Conservation (phyloP, 2,329 filamentous ascomycete genomes). For the Thielaviopsis musarum region DNA sequence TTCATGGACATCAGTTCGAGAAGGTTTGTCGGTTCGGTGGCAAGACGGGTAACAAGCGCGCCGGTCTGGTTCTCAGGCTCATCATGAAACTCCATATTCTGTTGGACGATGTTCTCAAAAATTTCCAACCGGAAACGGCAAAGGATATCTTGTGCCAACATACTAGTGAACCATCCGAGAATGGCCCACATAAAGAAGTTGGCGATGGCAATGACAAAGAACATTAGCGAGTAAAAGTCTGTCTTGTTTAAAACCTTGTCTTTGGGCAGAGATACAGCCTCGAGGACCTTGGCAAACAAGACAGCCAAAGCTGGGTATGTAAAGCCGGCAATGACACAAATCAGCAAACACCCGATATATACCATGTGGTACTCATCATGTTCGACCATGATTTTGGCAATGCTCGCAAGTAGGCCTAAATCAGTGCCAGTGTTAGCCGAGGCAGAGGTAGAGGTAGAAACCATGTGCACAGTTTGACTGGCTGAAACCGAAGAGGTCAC, state of each 20-base stretch:
- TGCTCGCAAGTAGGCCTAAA: neutral
- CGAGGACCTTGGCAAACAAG: slow-evolving; percentile 24
- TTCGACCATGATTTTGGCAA: slow-evolving; percentile 4
- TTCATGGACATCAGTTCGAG: slow-evolving; percentile 35
- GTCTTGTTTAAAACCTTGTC: slow-evolving; percentile 19
- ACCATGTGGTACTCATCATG: neutral
- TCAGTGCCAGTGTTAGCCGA: neutral
- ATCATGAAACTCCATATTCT: slow-evolving; percentile 35
- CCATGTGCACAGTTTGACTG: neutral
- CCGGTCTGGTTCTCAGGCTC: slow-evolving; percentile 22
- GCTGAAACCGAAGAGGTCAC: neutral
- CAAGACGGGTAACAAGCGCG: slow-evolving; percentile 22
- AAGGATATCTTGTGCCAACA: slow-evolving; percentile 22
- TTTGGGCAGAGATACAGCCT: slow-evolving; percentile 19
- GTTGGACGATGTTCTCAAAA: slow-evolving; percentile 35
- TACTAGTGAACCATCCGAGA: slow-evolving; percentile 22
- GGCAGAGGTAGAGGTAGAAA: neutral
- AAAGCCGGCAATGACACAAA: slow-evolving; percentile 16
- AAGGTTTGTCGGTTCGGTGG: slow-evolving; percentile 27
- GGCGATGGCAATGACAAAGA: slow-evolving; percentile 33
- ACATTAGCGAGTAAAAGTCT: slow-evolving; percentile 40
- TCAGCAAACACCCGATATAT: neutral
- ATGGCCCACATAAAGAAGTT: slow-evolving; percentile 27
- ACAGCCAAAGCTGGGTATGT: slow-evolving; percentile 28
- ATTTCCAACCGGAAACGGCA: slow-evolving; percentile 22